A percentile compares a stretch with the other conserved stretches of the same genome.
phyloP scores from a whole-genome alignment of 768 basidiomycete species.

The Lactarius quietus region DNA sequence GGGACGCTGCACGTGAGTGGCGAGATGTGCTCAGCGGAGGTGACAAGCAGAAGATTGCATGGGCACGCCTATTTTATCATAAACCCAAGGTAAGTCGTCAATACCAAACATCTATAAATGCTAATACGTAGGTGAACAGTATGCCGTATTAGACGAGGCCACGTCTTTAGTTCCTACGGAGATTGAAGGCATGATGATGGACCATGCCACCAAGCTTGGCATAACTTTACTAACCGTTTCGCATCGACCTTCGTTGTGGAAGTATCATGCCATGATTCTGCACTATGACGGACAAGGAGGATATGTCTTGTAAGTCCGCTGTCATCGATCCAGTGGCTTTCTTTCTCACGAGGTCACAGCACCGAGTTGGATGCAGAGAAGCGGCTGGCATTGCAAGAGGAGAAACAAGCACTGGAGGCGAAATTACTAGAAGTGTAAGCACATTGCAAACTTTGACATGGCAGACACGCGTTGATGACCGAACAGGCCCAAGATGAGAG shows the following conservation, averaged over 20 bases:
- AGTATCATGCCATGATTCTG: constrained; percentile 83
- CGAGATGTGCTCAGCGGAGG: constrained; percentile 90
- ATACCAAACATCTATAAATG: not conserved
- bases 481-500: constrained; percentile 74
- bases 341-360: constrained; percentile 39
- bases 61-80: constrained; percentile 96
- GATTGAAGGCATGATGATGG: constrained; percentile 94
- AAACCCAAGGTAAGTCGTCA: constrained; percentile 65
- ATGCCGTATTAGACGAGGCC: constrained; percentile 95
- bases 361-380: constrained; percentile 88
- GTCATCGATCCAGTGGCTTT: not conserved
- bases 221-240: constrained; percentile 95
- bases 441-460: not conserved
- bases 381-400: constrained; percentile 86
- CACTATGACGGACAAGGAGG: constrained; percentile 94
- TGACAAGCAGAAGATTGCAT: constrained; percentile 96
- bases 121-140: constrained; percentile 46
- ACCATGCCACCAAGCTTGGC: constrained; percentile 77
- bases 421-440: constrained; percentile 86
- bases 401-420: constrained; percentile 85
- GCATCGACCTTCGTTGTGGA: constrained; percentile 92
- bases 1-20: constrained; percentile 90
- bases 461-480: constrained; percentile 11
- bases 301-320: constrained; percentile 78
- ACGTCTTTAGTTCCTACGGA: constrained; percentile 92